phyloP scores from a whole-genome alignment of 345 rosid species.

The Anastatica hierochuntica region DNA sequence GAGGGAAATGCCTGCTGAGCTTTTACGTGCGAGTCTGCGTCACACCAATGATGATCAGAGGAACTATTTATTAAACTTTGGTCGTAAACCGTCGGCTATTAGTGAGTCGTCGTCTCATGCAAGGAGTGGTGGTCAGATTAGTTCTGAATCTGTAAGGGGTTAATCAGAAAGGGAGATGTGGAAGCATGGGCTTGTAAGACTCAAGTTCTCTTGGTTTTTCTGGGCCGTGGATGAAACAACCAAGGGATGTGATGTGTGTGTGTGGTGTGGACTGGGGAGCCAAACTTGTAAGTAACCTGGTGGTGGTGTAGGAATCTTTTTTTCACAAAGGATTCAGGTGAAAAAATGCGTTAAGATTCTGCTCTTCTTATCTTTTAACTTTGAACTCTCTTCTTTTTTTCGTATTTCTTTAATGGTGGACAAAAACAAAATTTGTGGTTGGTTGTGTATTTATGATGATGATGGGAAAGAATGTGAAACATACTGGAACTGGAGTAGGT shows the following conservation, averaged over 20 bases:
- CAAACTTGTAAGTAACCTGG: conserved; percentile 27
- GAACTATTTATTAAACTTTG: conserved; percentile 65
- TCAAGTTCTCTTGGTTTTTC: neutral
- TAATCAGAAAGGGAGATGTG: conserved; percentile 14
- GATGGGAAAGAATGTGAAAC: conserved; percentile 25
- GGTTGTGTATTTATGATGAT: conserved; percentile 38
- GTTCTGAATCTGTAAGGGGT: conserved; percentile 70
- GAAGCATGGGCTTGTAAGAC: neutral
- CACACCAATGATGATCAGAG: conserved; percentile 79
- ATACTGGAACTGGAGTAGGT: conserved; percentile 38
- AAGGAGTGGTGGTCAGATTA: conserved; percentile 42
- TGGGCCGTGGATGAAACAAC: conserved; percentile 2
- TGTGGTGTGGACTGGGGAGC: too few species aligned
- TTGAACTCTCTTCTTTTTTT: conserved; percentile 10
- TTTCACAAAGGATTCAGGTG: conserved; percentile 24
- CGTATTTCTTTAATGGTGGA: conserved; percentile 3
- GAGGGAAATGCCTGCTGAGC: conserved; percentile 94
- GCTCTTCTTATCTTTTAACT: neutral
- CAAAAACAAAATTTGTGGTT: conserved; percentile 26
- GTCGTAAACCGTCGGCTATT: conserved; percentile 46
- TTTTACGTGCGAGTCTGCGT: conserved; percentile 83
- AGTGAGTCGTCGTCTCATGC: conserved; percentile 38
- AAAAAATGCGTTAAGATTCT: conserved; percentile 15
- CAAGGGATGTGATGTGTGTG: too few species aligned
- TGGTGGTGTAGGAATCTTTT: conserved; percentile 24